A percentile compares a stretch with the other conserved stretches of the same genome.
phyloP scores from a whole-genome alignment of 2,329 filamentous ascomycete species.

The Elsinoe fawcettii region DNA sequence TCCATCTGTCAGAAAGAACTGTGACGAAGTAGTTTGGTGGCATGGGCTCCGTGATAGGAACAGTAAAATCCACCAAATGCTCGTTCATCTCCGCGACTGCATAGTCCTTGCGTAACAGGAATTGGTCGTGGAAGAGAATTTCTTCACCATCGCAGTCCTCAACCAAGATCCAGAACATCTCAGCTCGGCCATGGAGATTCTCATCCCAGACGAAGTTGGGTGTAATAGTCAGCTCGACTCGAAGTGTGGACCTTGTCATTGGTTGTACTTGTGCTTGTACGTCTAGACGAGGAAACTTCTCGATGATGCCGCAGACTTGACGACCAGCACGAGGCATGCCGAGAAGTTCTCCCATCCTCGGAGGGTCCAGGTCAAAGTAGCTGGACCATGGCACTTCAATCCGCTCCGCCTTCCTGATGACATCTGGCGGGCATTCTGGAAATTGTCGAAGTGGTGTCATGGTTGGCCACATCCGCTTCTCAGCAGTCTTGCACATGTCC shows the following conservation, averaged over 20 bases:
- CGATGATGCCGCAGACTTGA: slow-evolving; percentile 74
- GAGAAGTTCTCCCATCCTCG: slow-evolving; percentile 89
- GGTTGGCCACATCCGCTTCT: slow-evolving; percentile 99
- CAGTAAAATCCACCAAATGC: slow-evolving; percentile 91
- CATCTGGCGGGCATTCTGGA: slow-evolving; percentile 68
- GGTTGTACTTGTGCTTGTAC: slow-evolving; percentile 91
- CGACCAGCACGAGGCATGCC: slow-evolving; percentile 83
- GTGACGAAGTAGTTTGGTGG: slow-evolving; percentile 98
- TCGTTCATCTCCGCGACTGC: slow-evolving; percentile 79
- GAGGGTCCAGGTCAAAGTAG: slow-evolving; percentile 94
- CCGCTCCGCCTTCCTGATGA: slow-evolving; percentile 84
- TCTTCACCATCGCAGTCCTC: slow-evolving; percentile 97
- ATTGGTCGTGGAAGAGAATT: slow-evolving; percentile 89
- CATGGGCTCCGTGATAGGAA: slow-evolving; percentile 94
- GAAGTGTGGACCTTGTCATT: slow-evolving; percentile 86
- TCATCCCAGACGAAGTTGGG: slow-evolving; percentile 97
- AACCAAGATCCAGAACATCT: slow-evolving; percentile 94
- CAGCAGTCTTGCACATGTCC: slow-evolving; percentile 96
- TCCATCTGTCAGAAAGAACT: slow-evolving; percentile 91
- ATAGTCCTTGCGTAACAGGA: slow-evolving; percentile 84
- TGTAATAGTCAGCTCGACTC: slow-evolving; percentile 81
- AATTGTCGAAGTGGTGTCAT: slow-evolving; percentile 96
- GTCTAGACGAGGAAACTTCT: slow-evolving; percentile 88
- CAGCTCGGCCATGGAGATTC: slow-evolving; percentile 72
- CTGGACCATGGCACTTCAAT: slow-evolving; percentile 89